A percentile compares a stretch with the other conserved stretches of the same genome.
These are phyloP conservation scores for Diaporthe caulivora DNA, from an alignment of 2,329 filamentous ascomycete species.

Conservation along the genomic window DNA sequence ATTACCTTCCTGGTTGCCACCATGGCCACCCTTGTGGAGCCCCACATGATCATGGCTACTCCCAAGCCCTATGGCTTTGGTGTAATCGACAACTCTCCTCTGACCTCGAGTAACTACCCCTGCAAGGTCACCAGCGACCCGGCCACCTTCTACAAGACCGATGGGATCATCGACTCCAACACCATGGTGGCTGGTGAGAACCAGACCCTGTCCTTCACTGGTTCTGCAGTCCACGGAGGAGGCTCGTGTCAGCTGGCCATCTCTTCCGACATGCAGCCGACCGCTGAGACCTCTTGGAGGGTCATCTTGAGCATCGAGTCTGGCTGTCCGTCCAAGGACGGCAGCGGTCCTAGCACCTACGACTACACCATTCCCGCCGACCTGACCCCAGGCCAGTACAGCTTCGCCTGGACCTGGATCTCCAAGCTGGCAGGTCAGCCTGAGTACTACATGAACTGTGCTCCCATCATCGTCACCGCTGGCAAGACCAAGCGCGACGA, in stretches of 20 bases:
- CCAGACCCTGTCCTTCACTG: conserved; percentile 34
- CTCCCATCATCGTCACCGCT: conserved; percentile 74
- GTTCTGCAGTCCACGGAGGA: conserved; percentile 83
- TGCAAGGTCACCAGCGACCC: conserved; percentile 38
- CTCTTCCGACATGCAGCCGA: conserved; percentile 80
- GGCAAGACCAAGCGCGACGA: conserved; percentile 63
- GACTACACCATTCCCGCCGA: conserved; percentile 78
- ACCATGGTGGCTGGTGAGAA: conserved; percentile 37
- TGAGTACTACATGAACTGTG: conserved; percentile 99
- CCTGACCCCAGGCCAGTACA: conserved; percentile 81
- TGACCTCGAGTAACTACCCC: conserved; percentile 36
- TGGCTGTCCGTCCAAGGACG: conserved; percentile 78
- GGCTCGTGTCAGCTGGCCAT: conserved; percentile 92
- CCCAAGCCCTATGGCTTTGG: conserved; percentile 41
- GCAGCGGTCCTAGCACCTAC: conserved; percentile 70
- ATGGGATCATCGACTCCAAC: conserved; percentile 35
- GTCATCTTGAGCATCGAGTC: conserved; percentile 92
- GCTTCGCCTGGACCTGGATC: conserved; percentile 86
- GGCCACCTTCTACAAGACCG: conserved; percentile 37
- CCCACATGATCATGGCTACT: conserved; percentile 45
- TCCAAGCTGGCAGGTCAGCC: conserved; percentile 88
- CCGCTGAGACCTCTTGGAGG: conserved; percentile 79
- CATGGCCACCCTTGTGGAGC: conserved; percentile 11
- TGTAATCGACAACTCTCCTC: conserved; percentile 34
- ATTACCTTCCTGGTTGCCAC: conserved; percentile 18